Evolutionary conservation across 2,329 filamentous ascomycete genomes (phyloP).

Genomic region (Talaromyces rugulosus): DNA sequence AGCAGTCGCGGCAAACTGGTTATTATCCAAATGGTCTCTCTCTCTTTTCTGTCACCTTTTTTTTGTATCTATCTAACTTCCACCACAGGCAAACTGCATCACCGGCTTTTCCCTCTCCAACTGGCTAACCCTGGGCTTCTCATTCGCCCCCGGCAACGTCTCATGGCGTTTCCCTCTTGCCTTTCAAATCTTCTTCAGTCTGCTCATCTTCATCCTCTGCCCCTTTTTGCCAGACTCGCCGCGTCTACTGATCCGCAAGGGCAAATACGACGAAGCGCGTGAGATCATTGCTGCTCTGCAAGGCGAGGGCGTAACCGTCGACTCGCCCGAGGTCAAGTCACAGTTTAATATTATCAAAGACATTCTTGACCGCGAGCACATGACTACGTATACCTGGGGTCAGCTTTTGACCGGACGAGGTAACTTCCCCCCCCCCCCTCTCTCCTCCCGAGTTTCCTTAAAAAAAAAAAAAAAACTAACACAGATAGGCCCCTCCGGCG

Average conservation of each 20-base stretch:
- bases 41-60: not conserved
- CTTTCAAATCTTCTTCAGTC: constrained; percentile 39
- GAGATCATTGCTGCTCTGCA: constrained; percentile 24
- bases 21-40: constrained; percentile 26
- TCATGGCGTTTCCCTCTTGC: constrained; percentile 42
- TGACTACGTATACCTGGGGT: constrained; percentile 44
- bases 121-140: constrained; percentile 46
- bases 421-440: not conserved
- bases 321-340: constrained; percentile 5
- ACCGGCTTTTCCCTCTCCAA: constrained; percentile 45
- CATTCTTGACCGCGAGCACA: constrained; percentile 41
- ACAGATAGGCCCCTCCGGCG: constrained; percentile 29
- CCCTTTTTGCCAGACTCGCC: constrained; percentile 41
- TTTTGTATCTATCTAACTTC: constrained; percentile 1
- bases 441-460: not conserved
- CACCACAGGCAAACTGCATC: constrained; percentile 42
- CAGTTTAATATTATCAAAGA: constrained; percentile 27
- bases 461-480: not conserved
- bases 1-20: constrained; percentile 23
- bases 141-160: constrained; percentile 24
- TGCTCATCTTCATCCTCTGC: constrained; percentile 38
- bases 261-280: constrained; percentile 35
- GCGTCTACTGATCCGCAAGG: constrained; percentile 40
- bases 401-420: constrained; percentile 39
- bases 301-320: constrained; percentile 1